These are phyloP conservation scores for Neurospora tetrasperma DNA, from an alignment of 495 filamentous ascomycete species.

Conservation along the genomic window DNA sequence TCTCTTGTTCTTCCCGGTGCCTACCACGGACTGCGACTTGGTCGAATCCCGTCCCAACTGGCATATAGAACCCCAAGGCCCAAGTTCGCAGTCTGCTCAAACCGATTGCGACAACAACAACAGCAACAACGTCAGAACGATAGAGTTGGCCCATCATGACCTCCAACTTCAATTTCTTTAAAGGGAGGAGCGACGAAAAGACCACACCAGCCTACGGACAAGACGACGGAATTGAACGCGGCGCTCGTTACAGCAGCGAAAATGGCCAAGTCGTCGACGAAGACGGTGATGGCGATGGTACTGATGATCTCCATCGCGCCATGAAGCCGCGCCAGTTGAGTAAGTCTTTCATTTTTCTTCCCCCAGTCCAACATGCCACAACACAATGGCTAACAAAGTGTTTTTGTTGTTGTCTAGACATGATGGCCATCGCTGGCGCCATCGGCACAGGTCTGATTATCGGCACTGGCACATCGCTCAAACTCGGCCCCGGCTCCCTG, in stretches of 20 bases:
- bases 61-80: not conserved
- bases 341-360: slow-evolving; percentile 1
- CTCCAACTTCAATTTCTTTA: slow-evolving; percentile 8
- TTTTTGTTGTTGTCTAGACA: slow-evolving; percentile 11
- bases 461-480: slow-evolving; percentile 19
- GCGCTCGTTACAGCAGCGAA: slow-evolving; percentile 10
- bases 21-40: not conserved
- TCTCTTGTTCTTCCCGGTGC: not conserved
- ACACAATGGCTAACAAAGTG: not conserved
- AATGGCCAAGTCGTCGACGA: slow-evolving; percentile 9
- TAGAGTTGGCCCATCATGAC: slow-evolving; percentile 6
- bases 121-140: not conserved
- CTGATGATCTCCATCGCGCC: slow-evolving; percentile 25
- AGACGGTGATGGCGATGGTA: slow-evolving; percentile 4
- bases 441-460: slow-evolving; percentile 54
- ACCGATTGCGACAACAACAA: not conserved
- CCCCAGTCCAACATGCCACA: not conserved
- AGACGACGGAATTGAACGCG: slow-evolving; percentile 3
- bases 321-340: slow-evolving; percentile 30
- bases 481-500: slow-evolving; percentile 49
- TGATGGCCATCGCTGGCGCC: slow-evolving; percentile 78
- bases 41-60: not conserved
- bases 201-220: slow-evolving; percentile 5
- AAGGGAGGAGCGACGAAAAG: slow-evolving; percentile 16
- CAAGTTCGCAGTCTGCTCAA: too few species aligned